Base-by-base conservation (phyloP, 2,329 filamentous ascomycete species). In the Alternaria postmessia region DNA sequence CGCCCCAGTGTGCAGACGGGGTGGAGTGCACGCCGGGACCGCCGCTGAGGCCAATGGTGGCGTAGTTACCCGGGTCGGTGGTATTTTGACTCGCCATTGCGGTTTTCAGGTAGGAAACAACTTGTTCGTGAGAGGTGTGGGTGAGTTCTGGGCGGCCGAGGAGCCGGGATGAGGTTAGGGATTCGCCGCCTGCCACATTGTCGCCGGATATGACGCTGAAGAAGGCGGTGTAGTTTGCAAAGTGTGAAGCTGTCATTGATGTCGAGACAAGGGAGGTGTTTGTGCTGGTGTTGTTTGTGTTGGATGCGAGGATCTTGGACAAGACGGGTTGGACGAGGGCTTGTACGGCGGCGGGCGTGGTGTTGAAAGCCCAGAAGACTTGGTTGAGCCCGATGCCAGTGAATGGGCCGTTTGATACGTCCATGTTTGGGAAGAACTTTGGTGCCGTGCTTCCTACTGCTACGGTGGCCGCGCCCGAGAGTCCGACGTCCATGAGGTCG, bases 111-210 rank as follows among this genome's bases (percentile, higher is more conserved):
- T 69, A 67, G 2, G n/a, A 48, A n/a, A 34, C 6, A 12, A 48
- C 3, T 12, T 20, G n/a, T 1, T 11, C 2, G 44, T 34, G 28
- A 24, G 60, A 0, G 49, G 67, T 65, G 5, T 68, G 54, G 0
- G 65, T 43, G 2, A 77, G 64, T 46, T 62, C 61, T 6, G 49
- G 39, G 7, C 67, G 57, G 4, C 75, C 76, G 2, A 78, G 64
- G 1, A 79, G 70, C 20, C 73, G 73, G 22, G 67, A 72, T 0
- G 69, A 72, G 7, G 68, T 61, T 0, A 78, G 51, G 16, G 70
- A 67, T n/a, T 64, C 55, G 6, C 49, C 43, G 7, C 74, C 75
- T n/a, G 70, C 69, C 0, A 52, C 62, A 3, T 68, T 63, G 7
- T 62, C 55, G 5, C 59, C 65, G 7, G 65, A 68, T 22, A 71